These are phyloP conservation scores for Diaporthe helianthi DNA, from an alignment of 2,329 filamentous ascomycete species.

Conservation along the genomic window DNA sequence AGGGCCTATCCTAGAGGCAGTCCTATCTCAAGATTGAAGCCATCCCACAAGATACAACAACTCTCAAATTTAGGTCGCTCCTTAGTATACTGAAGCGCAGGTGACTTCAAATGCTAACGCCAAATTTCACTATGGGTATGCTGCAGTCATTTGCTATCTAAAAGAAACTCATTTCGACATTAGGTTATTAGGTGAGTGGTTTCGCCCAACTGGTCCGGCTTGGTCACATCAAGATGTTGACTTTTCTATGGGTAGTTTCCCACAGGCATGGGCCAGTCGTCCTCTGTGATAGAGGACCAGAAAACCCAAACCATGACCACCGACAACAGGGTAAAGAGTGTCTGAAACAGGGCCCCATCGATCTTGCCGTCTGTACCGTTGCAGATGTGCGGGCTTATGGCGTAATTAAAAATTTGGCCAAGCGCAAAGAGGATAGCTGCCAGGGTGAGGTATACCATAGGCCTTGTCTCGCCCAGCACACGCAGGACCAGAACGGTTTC, in stretches of 20 bases:
- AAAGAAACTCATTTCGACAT: conserved; percentile 23
- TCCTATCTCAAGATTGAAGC: too few species aligned
- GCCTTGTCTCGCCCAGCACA: conserved; percentile 85
- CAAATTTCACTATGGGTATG: conserved; percentile 16
- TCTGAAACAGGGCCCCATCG: conserved; percentile 91
- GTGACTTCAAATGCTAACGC: background rate
- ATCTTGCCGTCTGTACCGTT: conserved; percentile 83
- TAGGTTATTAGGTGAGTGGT: conserved; percentile 9
- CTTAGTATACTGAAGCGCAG: background rate
- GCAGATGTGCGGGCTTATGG: conserved; percentile 90
- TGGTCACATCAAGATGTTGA: background rate
- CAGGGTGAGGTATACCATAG: conserved; percentile 85
- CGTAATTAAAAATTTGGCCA: conserved; percentile 96
- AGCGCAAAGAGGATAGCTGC: conserved; percentile 86
- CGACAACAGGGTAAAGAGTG: conserved; percentile 85
- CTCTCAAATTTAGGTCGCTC: background rate
- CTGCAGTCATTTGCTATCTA: conserved; percentile 16
- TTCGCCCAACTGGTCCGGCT: background rate
- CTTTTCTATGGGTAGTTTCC: conserved; percentile 40
- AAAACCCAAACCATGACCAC: conserved; percentile 90
- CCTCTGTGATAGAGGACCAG: conserved; percentile 99
- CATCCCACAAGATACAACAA: background rate
- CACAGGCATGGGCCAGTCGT: conserved; percentile 83
- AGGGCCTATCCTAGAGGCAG: too few species aligned
- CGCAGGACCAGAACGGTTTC: conserved; percentile 84